Evolutionary conservation across 2,329 filamentous ascomycete genomes (phyloP).

Genomic region (Sordariomycetes sp.): DNA sequence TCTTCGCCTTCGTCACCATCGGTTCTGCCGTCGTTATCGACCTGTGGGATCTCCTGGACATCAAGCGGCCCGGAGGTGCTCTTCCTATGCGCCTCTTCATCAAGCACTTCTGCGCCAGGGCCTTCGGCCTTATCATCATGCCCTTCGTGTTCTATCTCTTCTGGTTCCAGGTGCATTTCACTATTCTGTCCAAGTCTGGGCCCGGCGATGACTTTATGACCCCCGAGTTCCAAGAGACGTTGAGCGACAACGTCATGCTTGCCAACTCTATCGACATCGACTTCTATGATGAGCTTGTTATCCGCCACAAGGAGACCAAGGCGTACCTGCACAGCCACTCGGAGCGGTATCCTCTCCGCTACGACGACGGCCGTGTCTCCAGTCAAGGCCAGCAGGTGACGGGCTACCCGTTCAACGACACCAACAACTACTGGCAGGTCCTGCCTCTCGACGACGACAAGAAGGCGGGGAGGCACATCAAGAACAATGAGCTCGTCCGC

Average conservation of each 20-base stretch:
- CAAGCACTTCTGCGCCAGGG: conserved; percentile 83
- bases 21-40: conserved; percentile 90
- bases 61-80: conserved; percentile 75
- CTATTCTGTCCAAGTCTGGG: conserved; percentile 76
- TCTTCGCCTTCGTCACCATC: conserved; percentile 95
- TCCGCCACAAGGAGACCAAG: conserved; percentile 96
- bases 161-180: conserved; percentile 99
- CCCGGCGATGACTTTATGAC: conserved; percentile 99
- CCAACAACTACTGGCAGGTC: conserved; percentile 97
- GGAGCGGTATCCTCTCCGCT: conserved; percentile 82
- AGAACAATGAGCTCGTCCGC: conserved; percentile 76
- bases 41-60: conserved; percentile 85
- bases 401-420: conserved; percentile 95
- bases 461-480: conserved; percentile 51
- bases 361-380: conserved; percentile 94
- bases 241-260: conserved; percentile 90
- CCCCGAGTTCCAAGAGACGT: conserved; percentile 92
- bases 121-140: conserved; percentile 76
- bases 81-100: conserved; percentile 68
- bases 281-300: conserved; percentile 79
- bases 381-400: conserved; percentile 98
- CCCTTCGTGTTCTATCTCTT: conserved; percentile 98
- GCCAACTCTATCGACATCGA: conserved; percentile 77
- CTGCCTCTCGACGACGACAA: conserved; percentile 54
- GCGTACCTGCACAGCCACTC: conserved; percentile 89